Conservation (phyloP, 2,329 filamentous ascomycete genomes). For the Venturia effusa region DNA sequence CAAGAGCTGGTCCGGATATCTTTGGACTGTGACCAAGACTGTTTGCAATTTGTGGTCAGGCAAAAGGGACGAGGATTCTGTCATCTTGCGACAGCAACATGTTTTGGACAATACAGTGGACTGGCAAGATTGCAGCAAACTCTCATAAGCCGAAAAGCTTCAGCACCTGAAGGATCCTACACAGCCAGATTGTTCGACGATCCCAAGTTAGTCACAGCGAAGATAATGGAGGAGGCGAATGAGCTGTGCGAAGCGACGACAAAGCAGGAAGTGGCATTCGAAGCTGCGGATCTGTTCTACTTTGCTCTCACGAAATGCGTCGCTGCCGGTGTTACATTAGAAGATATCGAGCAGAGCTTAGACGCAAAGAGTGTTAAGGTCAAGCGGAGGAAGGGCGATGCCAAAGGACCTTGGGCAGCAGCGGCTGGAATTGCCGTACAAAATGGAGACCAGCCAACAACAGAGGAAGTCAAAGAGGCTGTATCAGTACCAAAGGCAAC, state of each 20-base stretch:
- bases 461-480: conserved; percentile 38
- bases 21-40: conserved; percentile 89
- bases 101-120: conserved; percentile 77
- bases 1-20: conserved; percentile 79
- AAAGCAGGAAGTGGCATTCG: conserved; percentile 78
- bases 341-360: conserved; percentile 84
- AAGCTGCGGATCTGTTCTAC: conserved; percentile 91
- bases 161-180: conserved; percentile 82
- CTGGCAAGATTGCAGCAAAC: conserved; percentile 81
- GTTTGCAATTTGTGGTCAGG: conserved; percentile 76
- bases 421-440: conserved; percentile 39
- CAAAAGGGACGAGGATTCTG: conserved; percentile 89
- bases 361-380: conserved; percentile 94
- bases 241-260: conserved; percentile 82
- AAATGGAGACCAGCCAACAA: conserved; percentile 19
- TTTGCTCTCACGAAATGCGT: conserved; percentile 89
- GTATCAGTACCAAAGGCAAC: conserved; percentile 41
- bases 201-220: conserved; percentile 76
- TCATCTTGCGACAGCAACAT: conserved; percentile 82
- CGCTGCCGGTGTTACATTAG: conserved; percentile 69
- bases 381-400: conserved; percentile 84
- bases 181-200: conserved; percentile 89
- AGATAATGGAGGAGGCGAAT: conserved; percentile 97
- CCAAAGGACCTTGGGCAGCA: conserved; percentile 84
- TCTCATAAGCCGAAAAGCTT: conserved; percentile 66